Evolutionary conservation across 1,284 basidiomycete genomes (phyloP).

Genomic region (Leccinum fallax): DNA sequence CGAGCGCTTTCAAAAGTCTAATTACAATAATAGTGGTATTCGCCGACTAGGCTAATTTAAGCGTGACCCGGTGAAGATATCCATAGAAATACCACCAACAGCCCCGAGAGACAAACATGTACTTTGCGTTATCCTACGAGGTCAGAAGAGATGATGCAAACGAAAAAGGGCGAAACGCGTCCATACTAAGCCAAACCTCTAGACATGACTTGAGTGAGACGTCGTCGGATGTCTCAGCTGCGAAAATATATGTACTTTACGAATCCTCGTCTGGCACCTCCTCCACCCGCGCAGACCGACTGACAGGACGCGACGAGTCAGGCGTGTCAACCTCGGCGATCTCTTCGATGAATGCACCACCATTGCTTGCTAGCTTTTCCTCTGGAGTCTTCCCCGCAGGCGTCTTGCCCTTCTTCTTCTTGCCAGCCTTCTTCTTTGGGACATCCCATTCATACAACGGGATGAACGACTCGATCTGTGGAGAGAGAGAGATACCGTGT

Average conservation of each 20-base stretch:
- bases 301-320: constrained; percentile 58
- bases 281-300: constrained; percentile 59
- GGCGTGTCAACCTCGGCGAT: constrained; percentile 47
- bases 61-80: background rate
- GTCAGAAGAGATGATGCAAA: constrained; percentile 39
- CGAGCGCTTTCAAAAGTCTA: background rate
- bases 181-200: background rate
- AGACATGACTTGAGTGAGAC: background rate
- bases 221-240: background rate
- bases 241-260: constrained; percentile 7
- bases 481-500: background rate
- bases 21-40: background rate
- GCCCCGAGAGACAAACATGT: background rate
- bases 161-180: constrained; percentile 28
- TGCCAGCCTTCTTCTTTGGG: constrained; percentile 81
- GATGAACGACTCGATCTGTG: constrained; percentile 94
- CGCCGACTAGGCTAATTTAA: background rate
- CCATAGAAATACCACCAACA: background rate
- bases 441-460: constrained; percentile 98
- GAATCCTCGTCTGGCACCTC: constrained; percentile 60
- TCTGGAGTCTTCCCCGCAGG: constrained; percentile 27
- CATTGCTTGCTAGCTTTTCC: constrained; percentile 39
- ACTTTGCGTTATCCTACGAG: constrained; percentile 23
- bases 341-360: constrained; percentile 56
- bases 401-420: constrained; percentile 63